phyloP scores from a whole-genome alignment of 345 rosid species.

The Iberis pinnata region DNA sequence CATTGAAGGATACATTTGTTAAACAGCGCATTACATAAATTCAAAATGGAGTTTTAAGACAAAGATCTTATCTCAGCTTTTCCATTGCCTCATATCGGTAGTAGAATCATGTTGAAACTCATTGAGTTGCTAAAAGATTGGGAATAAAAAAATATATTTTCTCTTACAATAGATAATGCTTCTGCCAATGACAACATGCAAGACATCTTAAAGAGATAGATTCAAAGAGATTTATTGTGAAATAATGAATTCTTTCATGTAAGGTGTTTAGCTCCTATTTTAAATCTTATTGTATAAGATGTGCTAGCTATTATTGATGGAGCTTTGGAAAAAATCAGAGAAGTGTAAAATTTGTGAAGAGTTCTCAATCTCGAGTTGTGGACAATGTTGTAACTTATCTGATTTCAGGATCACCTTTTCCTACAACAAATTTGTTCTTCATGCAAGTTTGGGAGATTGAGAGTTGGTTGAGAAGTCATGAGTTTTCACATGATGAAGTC shows the following conservation, averaged over 20 bases:
- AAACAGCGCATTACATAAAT: no score
- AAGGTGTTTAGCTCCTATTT: neutral
- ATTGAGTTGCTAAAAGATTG: neutral
- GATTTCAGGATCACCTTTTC: no score
- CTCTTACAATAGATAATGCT: neutral
- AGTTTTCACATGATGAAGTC: no score
- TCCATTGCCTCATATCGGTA: no score
- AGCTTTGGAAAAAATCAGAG: neutral
- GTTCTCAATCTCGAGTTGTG: neutral
- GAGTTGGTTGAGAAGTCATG: no score
- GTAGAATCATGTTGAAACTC: no score
- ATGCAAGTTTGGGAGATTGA: no score
- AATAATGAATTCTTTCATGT: neutral
- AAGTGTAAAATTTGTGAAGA: neutral
- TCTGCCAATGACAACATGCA: slow-evolving; percentile 5
- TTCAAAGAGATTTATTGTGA: neutral
- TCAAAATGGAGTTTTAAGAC: no score
- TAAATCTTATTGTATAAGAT: neutral
- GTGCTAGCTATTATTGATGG: neutral
- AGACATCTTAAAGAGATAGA: neutral
- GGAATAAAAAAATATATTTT: neutral
- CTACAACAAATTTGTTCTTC: no score
- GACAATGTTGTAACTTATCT: neutral
- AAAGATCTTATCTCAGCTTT: no score
- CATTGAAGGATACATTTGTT: no score